Base-by-base conservation (phyloP, 352 stramenopile genomes). In the Phytophthora uliginosa region DNA sequence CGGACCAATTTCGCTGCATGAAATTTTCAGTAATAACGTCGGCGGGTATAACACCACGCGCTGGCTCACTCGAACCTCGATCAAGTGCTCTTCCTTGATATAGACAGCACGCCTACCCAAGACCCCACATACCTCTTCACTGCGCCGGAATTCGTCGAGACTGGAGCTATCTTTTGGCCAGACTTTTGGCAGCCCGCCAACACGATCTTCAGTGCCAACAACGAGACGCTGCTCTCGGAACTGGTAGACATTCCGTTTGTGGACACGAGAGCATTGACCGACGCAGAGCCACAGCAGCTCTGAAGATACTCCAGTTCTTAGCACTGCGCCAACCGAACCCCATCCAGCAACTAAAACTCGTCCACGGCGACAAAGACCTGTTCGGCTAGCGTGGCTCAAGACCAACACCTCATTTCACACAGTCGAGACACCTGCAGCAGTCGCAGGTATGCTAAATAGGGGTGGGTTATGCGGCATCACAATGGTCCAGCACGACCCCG, bases 121-220 rank as follows among this genome's bases (percentile, higher is more conserved):
- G 77, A 87, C 34, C 79, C 79, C 45, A 84, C 62, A 17, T 84
- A 77, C 36, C 42, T 89, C 17, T 89, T 89, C 74, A 52, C 63
- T 3, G 51, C 51, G 1, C 51, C 45, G 0, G 74, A 79, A 53
- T 89, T 83, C 42, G 40, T 50, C 15, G 40, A 57, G 15, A 72
- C 56, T 0, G 79, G 82, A 10, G 77, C 84, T 20, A 33, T 89
- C 9, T 90, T 92, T 50, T 92, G 83, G 78, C 81, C 79, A 2
- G 83, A 89, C 34, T 86, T 86, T 57, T 91, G 77, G 79, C 81
- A 89, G 34, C 77, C 79, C 20, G 56, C 10, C 50, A 71, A 85
- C 59, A 81, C 78, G 9, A 85, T 86, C 34, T 86, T 88, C 61
- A 88, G 85, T 63, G 70, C 86, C 36, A 69, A 86, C 40, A 62